Base-by-base conservation (phyloP, 2,329 filamentous ascomycete species). In the Lecanicillium sp. region DNA sequence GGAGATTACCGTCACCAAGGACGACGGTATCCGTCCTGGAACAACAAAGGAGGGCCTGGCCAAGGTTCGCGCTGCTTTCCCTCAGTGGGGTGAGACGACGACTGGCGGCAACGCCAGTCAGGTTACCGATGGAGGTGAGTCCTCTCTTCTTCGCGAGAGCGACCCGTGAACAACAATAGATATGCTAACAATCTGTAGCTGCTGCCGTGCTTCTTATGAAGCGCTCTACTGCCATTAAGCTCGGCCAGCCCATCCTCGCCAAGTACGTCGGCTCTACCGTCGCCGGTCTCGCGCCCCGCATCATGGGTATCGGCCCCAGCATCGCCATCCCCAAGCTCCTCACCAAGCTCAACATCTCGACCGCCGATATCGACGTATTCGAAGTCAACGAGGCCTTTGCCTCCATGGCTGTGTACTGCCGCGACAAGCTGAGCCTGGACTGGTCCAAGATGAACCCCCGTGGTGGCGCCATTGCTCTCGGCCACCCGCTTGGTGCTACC, bases 311-410 rank as follows among this genome's bases (percentile, higher is more conserved):
- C 49, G 85, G 85, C 40, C 85, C 85, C 27, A 79, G 79, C 31
- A 63, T 83, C 27, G 79, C 77, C 43, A 82, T 83, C 46, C 79
- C 79, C 46, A 98, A 98, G 76, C 78, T 98, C 20, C 75, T 98
- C 33, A 64, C 65, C 55, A 82, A 92, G 67, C 80, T 83, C 73
- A 79, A 83, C 63, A 64, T 98, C 44, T 76, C 73, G 17, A 68
- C 94, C 38, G 75, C 82, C 43, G 92, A 96, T 52, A 76, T 92
- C 45, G 92, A 98, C 56, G 74, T 96, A 27, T 72, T 90, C 51
- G 92, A 96, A 73, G 66, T 98, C 57, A 98, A 98, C 69, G 92
- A 98, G 73, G 92, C 92, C 2, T 98, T 98, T 55, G 90, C 89
- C 16, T 92, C 85, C 37, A 96, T 96, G 92, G 89, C 87, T 2